Evolutionary conservation across 179 eudicot species (phyloP).

Genomic region (Patellifolia procumbens): DNA sequence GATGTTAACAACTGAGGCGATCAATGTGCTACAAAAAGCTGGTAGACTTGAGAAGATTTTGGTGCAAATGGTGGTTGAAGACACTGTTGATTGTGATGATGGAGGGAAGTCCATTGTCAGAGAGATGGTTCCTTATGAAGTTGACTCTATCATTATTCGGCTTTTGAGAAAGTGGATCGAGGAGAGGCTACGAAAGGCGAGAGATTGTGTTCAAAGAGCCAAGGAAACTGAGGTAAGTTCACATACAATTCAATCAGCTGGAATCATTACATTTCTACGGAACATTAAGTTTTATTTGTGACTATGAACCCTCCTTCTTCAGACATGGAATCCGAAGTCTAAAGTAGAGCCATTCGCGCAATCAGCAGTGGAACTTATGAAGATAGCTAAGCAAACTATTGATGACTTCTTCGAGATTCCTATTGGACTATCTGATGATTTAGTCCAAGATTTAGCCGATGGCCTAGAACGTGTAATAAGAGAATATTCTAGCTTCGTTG

Average conservation of each 20-base stretch:
- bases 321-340: conserved; percentile 98
- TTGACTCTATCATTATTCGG: conserved; percentile 62
- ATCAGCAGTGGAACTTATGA: conserved; percentile 73
- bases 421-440: conserved; percentile 60
- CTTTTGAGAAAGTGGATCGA: conserved; percentile 72
- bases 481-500: conserved; percentile 75
- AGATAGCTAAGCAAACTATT: conserved; percentile 54
- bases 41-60: conserved; percentile 81
- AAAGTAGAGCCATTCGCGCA: conserved; percentile 87
- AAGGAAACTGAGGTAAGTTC: conserved; percentile 81
- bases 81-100: conserved; percentile 79
- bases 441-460: conserved; percentile 62
- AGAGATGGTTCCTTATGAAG: conserved; percentile 90
- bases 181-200: conserved; percentile 54
- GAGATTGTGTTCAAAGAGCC: conserved; percentile 62
- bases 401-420: conserved; percentile 79
- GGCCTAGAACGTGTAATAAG: conserved; percentile 71
- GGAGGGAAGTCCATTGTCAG: conserved; percentile 81
- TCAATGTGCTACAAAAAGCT: conserved; percentile 68
- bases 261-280: too few species aligned
- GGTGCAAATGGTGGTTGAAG: conserved; percentile 86
- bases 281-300: too few species aligned
- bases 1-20: conserved; percentile 46
- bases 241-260: too few species aligned
- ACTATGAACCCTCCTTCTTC: not conserved